Evolutionary conservation across 2,329 filamentous ascomycete genomes (phyloP).

Genomic region (Exserohilum turcica): DNA sequence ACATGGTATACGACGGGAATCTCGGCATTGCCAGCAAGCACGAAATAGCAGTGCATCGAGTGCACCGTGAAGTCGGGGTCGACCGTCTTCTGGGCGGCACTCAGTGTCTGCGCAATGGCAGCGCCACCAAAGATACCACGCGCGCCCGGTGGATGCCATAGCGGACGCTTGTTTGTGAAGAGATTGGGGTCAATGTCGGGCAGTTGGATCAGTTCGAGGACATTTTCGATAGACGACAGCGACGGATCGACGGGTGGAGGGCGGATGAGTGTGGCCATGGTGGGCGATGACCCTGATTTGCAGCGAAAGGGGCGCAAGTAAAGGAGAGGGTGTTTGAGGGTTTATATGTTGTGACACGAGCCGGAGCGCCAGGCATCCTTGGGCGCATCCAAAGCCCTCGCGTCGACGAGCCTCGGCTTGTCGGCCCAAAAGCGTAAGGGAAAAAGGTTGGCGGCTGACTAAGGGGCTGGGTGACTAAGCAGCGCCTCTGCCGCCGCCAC

Average conservation of each 20-base stretch:
- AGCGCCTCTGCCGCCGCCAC: too few relatives aligned
- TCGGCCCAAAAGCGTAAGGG: too few relatives aligned
- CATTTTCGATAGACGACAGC: conserved; percentile 85
- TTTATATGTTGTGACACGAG: too few relatives aligned
- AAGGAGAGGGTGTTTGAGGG: neutral
- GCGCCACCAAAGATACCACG: conserved; percentile 92
- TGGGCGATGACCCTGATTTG: neutral
- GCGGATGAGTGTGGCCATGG: conserved; percentile 68
- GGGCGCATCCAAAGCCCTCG: neutral
- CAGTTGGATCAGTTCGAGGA: conserved; percentile 82
- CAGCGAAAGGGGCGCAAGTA: neutral
- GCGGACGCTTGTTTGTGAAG: conserved; percentile 89
- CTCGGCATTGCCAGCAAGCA: conserved; percentile 82
- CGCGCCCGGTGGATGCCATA: conserved; percentile 91
- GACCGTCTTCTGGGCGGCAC: conserved; percentile 87
- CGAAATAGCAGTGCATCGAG: conserved; percentile 99
- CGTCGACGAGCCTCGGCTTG: conserved; percentile 26
- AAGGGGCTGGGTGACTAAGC: too few relatives aligned
- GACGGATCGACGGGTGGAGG: conserved; percentile 73
- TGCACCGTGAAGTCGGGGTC: conserved; percentile 80
- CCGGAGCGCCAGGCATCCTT: neutral
- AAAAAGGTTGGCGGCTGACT: too few relatives aligned
- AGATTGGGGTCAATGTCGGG: conserved; percentile 79
- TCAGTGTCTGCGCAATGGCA: conserved; percentile 89
- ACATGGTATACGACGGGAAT: conserved; percentile 94